Percentiles rank a stretch among this genome's conserved stretches.
Evolutionary conservation across 441 rosid genomes (phyloP).

Genomic region (Populus trichocarpa): DNA sequence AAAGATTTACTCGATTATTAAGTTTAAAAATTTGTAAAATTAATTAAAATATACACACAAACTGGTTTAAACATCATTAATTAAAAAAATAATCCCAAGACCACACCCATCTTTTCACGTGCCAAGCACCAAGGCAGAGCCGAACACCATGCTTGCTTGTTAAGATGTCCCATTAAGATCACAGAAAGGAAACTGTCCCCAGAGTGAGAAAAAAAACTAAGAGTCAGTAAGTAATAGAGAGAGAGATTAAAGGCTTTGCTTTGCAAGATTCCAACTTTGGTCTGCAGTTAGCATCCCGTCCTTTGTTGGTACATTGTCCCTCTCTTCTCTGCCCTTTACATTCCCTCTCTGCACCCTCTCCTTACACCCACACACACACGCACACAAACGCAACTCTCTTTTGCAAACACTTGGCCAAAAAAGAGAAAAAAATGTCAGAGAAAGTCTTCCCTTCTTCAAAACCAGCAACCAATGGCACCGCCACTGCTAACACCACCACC

Average conservation of each 20-base stretch:
- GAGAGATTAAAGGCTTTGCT: not conserved
- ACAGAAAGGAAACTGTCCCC: slow-evolving; percentile 12
- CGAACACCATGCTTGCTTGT: not conserved
- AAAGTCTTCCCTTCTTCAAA: slow-evolving; percentile 64
- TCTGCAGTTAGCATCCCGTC: slow-evolving; percentile 23
- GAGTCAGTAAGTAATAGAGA: too few relatives aligned
- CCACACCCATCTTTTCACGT: slow-evolving; percentile 1
- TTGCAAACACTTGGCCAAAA: not conserved
- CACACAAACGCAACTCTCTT: not conserved
- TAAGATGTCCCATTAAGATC: not conserved
- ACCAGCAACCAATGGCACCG: slow-evolving; percentile 36
- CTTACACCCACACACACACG: not conserved
- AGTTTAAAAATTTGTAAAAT: too few relatives aligned
- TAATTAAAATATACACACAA: too few relatives aligned
- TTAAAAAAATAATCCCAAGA: too few relatives aligned
- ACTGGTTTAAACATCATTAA: too few relatives aligned
- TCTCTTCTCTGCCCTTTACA: not conserved
- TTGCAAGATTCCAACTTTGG: slow-evolving; percentile 25
- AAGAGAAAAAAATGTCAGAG: slow-evolving; percentile 37
- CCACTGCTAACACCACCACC: not conserved
- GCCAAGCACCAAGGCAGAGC: slow-evolving; percentile 1
- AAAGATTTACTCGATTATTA: too few relatives aligned
- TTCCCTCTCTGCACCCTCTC: not conserved
- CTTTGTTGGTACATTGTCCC: not conserved
- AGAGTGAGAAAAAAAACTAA: slow-evolving; percentile 12